Base-by-base conservation (phyloP, 2,329 filamentous ascomycete genomes). In the Sporothrix sp. region DNA sequence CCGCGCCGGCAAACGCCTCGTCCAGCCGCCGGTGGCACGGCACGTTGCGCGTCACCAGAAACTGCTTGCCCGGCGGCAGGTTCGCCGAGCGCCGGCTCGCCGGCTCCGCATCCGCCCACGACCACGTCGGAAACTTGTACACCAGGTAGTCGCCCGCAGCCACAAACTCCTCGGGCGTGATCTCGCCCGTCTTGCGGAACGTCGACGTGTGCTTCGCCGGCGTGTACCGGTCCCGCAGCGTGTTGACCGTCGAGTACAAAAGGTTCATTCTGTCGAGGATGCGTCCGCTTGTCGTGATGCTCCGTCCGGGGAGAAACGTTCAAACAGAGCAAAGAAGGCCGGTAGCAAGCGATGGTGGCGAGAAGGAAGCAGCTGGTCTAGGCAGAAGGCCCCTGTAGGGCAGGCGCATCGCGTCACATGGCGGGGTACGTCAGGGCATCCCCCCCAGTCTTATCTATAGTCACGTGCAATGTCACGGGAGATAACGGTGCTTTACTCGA, bases 41-140 rank as follows among this genome's bases (percentile, higher is more conserved):
- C 35, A 98, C 90, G 53, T 93, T 91, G 53, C 91, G 85, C 10
- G 93, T 96, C 37, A 97, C 85, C 33, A 98, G 78, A 63, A 89
- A 98, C 75, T 98, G 93, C 71, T 97, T 98, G 47, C 85, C 87
- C 0, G 82, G 70, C 1, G 93, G 93, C 4, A 98, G 80, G 64
- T 95, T 87, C 57, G 74, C 72, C 50, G 87, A 86, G 56, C 89
- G 84, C 66, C 88, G 87, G 55, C 79, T 76, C 1, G 83, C 79
- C n/a, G 82, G 81, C 50, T 91, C 86, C 58, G 91, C 90, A 61
- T 93, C 87, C 58, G 85, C 82, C 93, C 93, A 98, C 45, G 87
- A 85, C 93, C 93, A 98, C 52, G 91, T 95, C 8, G 91, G 93
- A 70, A 98, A 98, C 73, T 96, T 97, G 81, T 94, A 95, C 63